These are phyloP conservation scores for Marasmius fiardii DNA, from an alignment of 1,284 basidiomycete species.

Conservation along the genomic window DNA sequence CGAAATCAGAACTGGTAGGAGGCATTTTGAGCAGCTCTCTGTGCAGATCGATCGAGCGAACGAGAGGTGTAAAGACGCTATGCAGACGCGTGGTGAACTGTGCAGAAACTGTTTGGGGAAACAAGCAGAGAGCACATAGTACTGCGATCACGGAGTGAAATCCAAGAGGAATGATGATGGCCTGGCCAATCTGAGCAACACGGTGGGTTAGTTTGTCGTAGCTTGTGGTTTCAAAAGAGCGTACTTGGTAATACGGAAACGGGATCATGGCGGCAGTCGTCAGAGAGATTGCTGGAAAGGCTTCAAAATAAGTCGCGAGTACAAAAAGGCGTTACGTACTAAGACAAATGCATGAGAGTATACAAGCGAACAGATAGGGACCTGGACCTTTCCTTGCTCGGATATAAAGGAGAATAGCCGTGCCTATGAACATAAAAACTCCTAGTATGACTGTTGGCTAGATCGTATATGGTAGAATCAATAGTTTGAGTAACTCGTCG, in stretches of 20 bases:
- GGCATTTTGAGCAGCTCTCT: conserved; percentile 41
- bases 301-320: not conserved
- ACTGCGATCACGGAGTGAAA: conserved; percentile 63
- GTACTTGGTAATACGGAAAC: conserved; percentile 56
- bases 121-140: conserved; percentile 51
- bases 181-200: conserved; percentile 38
- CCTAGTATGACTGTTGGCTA: conserved; percentile 62
- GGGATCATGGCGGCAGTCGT: conserved; percentile 64
- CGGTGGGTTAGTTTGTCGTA: conserved; percentile 1
- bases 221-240: too few relatives aligned
- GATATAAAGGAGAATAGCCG: conserved; percentile 58
- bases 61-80: conserved; percentile 50
- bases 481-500: not conserved
- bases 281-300: conserved; percentile 50
- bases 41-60: conserved; percentile 46
- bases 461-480: not conserved
- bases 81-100: conserved; percentile 56
- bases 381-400: conserved; percentile 63
- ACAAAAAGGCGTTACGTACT: conserved; percentile 28
- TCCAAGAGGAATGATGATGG: conserved; percentile 56
- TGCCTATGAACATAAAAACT: conserved; percentile 67
- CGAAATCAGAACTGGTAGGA: conserved; percentile 45
- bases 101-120: conserved; percentile 66
- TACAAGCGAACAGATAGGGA: conserved; percentile 56
- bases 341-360: conserved; percentile 58